These are phyloP conservation scores for Neophaeococcomyces mojaviensis DNA, from an alignment of 2,329 filamentous ascomycete species.

Conservation along the genomic window DNA sequence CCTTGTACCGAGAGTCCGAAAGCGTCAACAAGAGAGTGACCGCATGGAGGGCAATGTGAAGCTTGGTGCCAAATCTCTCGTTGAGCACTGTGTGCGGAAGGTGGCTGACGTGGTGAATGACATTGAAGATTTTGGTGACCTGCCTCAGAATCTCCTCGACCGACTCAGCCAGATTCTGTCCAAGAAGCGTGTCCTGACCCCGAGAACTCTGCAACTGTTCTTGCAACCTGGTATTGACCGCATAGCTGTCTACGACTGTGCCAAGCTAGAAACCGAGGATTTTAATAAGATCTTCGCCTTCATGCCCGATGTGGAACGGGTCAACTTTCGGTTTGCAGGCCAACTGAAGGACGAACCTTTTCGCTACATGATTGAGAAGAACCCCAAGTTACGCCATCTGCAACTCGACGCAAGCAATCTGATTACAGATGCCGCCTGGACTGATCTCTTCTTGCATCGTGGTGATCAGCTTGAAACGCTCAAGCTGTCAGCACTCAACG, in stretches of 20 bases:
- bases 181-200: conserved; percentile 52
- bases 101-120: conserved; percentile 57
- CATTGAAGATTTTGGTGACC: conserved; percentile 57
- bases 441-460: conserved; percentile 57
- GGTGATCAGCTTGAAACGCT: conserved; percentile 60
- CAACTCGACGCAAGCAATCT: conserved; percentile 81
- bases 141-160: conserved; percentile 50
- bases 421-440: conserved; percentile 69
- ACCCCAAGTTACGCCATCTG: conserved; percentile 61
- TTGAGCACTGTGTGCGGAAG: conserved; percentile 54
- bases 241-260: conserved; percentile 55
- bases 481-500: conserved; percentile 78
- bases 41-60: conserved; percentile 64
- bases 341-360: conserved; percentile 83
- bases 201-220: conserved; percentile 39
- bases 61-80: conserved; percentile 35
- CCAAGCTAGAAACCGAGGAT: conserved; percentile 65
- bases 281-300: conserved; percentile 73
- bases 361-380: conserved; percentile 69
- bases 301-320: conserved; percentile 58
- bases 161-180: conserved; percentile 57
- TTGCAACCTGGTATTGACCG: conserved; percentile 46
- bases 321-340: conserved; percentile 77
- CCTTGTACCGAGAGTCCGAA: conserved; percentile 50
- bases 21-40: conserved; percentile 73